phyloP scores from a whole-genome alignment of 2,329 filamentous ascomycete genomes.

The Emydomyces testavorans region DNA sequence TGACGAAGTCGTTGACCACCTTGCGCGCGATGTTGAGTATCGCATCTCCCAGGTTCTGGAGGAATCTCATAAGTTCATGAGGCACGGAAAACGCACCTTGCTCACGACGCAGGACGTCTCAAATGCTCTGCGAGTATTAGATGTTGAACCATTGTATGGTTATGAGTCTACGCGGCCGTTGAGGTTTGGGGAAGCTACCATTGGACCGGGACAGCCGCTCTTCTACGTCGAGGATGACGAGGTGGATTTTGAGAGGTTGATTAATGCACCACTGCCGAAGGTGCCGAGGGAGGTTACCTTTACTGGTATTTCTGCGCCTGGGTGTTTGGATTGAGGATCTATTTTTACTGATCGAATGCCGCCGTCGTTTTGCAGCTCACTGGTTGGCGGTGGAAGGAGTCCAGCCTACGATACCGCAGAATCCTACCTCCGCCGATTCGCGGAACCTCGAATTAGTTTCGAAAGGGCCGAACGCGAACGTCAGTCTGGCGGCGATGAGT shows the following conservation, averaged over 20 bases:
- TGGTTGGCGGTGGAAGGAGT: constrained; percentile 98
- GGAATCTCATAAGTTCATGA: constrained; percentile 93
- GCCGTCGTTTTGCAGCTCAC: constrained; percentile 51
- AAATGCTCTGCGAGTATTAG: constrained; percentile 70
- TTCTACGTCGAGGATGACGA: constrained; percentile 99
- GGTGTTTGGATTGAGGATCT: background rate
- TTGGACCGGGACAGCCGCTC: constrained; percentile 85
- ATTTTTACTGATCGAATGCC: background rate
- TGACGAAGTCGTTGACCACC: constrained; percentile 75
- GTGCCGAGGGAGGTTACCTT: constrained; percentile 87
- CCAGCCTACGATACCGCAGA: constrained; percentile 91
- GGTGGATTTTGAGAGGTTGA: constrained; percentile 96
- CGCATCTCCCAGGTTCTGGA: constrained; percentile 86
- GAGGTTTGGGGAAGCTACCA: constrained; percentile 82
- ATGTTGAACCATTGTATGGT: constrained; percentile 90
- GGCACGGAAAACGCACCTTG: constrained; percentile 72
- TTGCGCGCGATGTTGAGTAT: constrained; percentile 92
- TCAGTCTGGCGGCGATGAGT: constrained; percentile 67
- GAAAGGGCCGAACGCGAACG: constrained; percentile 80
- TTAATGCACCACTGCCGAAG: constrained; percentile 89
- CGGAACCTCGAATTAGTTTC: constrained; percentile 74
- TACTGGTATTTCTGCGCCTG: constrained; percentile 51
- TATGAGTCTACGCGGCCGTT: constrained; percentile 87
- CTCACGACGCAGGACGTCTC: constrained; percentile 82
- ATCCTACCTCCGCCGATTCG: constrained; percentile 76